A percentile compares a stretch with the other conserved stretches of the same genome.
Conservation (phyloP, 345 rosid species). For the Corchorus olitorius region DNA sequence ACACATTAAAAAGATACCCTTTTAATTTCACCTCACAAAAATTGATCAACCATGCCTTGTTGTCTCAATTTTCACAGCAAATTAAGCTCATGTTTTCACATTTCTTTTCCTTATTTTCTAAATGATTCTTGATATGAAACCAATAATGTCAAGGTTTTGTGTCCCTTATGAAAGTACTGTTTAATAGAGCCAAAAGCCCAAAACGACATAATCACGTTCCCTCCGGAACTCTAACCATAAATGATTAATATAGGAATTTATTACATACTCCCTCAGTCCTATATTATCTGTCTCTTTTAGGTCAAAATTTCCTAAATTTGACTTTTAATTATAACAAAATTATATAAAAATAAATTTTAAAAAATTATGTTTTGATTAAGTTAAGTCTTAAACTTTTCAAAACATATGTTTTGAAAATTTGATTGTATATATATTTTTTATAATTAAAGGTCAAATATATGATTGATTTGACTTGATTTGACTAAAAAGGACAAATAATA, state of each 20-base stretch:
- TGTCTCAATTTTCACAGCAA: background rate
- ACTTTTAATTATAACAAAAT: too few relatives aligned
- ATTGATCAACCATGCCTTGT: background rate
- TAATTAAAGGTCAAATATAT: too few relatives aligned
- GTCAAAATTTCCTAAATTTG: too few relatives aligned
- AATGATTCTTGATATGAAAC: constrained; percentile 5
- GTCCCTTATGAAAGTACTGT: background rate
- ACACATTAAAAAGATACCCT: background rate
- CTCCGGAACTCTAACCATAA: background rate
- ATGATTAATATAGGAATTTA: background rate
- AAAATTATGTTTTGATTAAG: too few relatives aligned
- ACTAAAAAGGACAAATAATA: too few relatives aligned
- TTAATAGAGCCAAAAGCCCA: background rate
- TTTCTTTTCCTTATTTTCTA: background rate
- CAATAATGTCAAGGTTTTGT: constrained; percentile 9
- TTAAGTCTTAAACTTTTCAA: too few relatives aligned
- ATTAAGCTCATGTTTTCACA: background rate
- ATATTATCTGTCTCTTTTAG: too few relatives aligned
- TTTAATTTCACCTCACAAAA: background rate
- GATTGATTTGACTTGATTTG: too few relatives aligned
- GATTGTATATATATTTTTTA: too few relatives aligned
- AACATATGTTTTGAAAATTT: too few relatives aligned
- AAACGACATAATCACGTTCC: background rate
- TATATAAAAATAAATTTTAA: too few relatives aligned
- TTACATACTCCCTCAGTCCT: too few relatives aligned